Base-by-base conservation (phyloP, 371 early-diverging fungal genomes). In the Smittium culicis region DNA sequence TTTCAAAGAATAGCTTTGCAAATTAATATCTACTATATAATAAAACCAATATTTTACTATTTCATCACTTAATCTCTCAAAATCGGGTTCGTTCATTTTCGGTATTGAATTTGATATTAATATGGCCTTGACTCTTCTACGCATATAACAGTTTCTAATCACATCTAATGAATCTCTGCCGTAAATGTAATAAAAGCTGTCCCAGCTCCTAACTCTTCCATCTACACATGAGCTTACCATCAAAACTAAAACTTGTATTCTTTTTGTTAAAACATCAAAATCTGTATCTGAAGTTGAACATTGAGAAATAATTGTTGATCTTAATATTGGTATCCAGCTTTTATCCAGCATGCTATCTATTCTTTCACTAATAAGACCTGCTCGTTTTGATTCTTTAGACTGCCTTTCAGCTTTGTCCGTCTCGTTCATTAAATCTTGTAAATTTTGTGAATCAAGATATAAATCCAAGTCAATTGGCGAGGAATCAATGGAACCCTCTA, bases 131-230 rank as follows among this genome's bases (percentile, higher is more conserved):
- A 45, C 25, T 20, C 33, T 2, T 24, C 65, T 31, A 5, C 65
- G 29, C 35, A 45, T 11, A 28, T 35, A 45, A n/a, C 24, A 11
- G 27, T 64, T 54, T 16, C 24, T 3, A 27, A 64, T 64, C 2
- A 64, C 34, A 54, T 24, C 17, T 16, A 64, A 45, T 1, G 65
- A 64, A 35, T 64, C 35, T 29, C 35, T 2, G 2, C 65, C 65
- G 35, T 64, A 64, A 3, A 25, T 54, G 25, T 45, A 64, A 2
- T 35, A 35, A 27, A 35, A 64, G 35, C 65, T 64, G 30, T 64
- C 65, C 65, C 65, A 64, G 25, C 30, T 64, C 14, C 30, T 45
- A 1, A 34, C 24, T 3, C 5, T 16, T 17, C 2, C 35, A 31
- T 32, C 35, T 35, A 35, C 35, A 27, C 35, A 32, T n/a, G 34